Base-by-base conservation (phyloP, 345 rosid genomes). In the Noccaea bulbosa region DNA sequence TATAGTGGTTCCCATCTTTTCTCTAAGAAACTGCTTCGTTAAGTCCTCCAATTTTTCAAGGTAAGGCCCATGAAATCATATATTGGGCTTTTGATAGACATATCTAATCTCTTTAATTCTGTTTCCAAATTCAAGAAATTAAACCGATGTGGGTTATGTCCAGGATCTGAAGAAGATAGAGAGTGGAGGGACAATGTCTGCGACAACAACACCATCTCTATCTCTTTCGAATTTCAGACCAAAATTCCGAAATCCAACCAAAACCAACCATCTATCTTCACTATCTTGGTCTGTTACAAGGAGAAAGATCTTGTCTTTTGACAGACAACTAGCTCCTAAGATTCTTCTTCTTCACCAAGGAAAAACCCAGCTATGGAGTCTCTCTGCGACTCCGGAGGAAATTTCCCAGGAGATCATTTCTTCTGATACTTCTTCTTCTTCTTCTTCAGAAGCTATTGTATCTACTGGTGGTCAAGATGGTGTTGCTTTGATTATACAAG, bases 351-450 rank as follows among this genome's bases (percentile, higher is more conserved):
- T 45, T 39, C 59, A 62, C 33, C 60, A 38, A 8, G 63, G 35
- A 9, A 51, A 30, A 43, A 33, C 47, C 60, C 78, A 66, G 48
- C 3, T 43, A 45, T 80, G 91, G 92, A 81, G 76, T 61, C 27
- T 67, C 58, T 79, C 76, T 15, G 88, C 91, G 27, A 47, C 84
- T 24, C 76, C 91, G 8, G 84, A 77, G 11, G 84, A 77, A 54
- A 81, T 76, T 35, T 41, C 86, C 4, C 76, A 80, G 59, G 73
- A 78, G 77, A 78, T 84, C 2, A 72, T 81, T 49, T 62, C 71
- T 46, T 62, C 78, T 61, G 24, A 58, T 75, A 24, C 27, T 24
- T 50, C 72, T 48, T 48, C 78, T 24, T 32, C n/a, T n/a, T 67
- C 58, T 54, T 48, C 78, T 24, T 32, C 72, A 2, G 71, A 47